Conservation (phyloP, 2,329 filamentous ascomycete genomes). For the Anthostomella pinea region DNA sequence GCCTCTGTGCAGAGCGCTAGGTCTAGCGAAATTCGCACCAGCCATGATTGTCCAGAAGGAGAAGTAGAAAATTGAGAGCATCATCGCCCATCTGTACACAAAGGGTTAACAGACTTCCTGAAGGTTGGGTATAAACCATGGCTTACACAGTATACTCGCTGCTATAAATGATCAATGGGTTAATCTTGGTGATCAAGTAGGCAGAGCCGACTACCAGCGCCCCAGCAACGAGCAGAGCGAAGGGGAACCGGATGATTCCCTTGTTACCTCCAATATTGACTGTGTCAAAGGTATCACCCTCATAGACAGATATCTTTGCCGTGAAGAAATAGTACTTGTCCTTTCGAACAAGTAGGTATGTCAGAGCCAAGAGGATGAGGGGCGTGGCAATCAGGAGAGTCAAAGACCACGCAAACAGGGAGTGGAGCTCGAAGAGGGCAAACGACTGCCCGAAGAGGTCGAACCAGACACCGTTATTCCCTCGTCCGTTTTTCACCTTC, state of each 20-base stretch:
- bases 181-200: conserved; percentile 75
- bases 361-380: conserved; percentile 66
- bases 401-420: conserved; percentile 84
- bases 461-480: conserved; percentile 82
- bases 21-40: conserved; percentile 74
- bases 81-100: conserved; percentile 67
- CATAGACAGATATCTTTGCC: conserved; percentile 52
- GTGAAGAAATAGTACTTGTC: conserved; percentile 91
- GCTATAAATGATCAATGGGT: conserved; percentile 88
- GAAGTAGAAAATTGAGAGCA: conserved; percentile 76
- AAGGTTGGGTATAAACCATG: background rate
- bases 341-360: conserved; percentile 63
- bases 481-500: conserved; percentile 64
- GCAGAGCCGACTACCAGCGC: conserved; percentile 69
- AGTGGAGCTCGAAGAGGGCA: conserved; percentile 74
- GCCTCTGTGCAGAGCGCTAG: conserved; percentile 79
- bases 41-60: conserved; percentile 71
- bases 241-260: conserved; percentile 80
- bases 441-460: conserved; percentile 82
- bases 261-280: conserved; percentile 71
- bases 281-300: conserved; percentile 58
- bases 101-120: conserved; percentile 11
- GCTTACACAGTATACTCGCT: conserved; percentile 71
- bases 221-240: conserved; percentile 67
- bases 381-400: conserved; percentile 79